Conservation (phyloP, 2,329 filamentous ascomycete genomes). For the Pseudogymnoascus sp. region DNA sequence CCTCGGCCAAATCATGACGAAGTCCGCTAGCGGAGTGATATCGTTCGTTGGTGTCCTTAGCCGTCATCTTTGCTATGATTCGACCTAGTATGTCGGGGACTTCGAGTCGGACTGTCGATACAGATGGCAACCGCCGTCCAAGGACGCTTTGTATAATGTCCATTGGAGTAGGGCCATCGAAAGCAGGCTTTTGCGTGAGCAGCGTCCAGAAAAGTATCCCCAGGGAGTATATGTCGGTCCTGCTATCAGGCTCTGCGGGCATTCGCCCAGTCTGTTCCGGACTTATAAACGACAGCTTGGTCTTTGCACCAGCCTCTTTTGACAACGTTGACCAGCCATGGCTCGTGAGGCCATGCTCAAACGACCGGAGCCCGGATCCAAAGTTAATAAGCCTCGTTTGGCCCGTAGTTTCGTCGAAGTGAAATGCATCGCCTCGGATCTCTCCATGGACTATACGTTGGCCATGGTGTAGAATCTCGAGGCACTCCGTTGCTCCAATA, state of each 20-base stretch:
- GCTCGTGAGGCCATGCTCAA: constrained; percentile 80
- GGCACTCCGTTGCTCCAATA: constrained; percentile 74
- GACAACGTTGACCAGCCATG: constrained; percentile 80
- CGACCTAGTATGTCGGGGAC: constrained; percentile 73
- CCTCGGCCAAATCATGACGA: constrained; percentile 67
- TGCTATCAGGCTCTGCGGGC: constrained; percentile 81
- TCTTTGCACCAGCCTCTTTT: constrained; percentile 74
- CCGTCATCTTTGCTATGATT: constrained; percentile 86
- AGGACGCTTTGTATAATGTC: constrained; percentile 90
- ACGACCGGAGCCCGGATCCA: constrained; percentile 77
- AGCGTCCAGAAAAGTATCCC: constrained; percentile 85
- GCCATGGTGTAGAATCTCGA: constrained; percentile 86
- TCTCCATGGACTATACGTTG: constrained; percentile 84
- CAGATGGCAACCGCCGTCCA: constrained; percentile 65
- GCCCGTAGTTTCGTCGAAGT: constrained; percentile 65
- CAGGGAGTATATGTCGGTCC: constrained; percentile 89
- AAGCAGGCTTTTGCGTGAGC: constrained; percentile 70
- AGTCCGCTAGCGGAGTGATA: constrained; percentile 86
- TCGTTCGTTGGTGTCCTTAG: constrained; percentile 76
- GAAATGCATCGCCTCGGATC: constrained; percentile 82
- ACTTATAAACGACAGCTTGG: constrained; percentile 85
- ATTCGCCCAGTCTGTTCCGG: constrained; percentile 92
- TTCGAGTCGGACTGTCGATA: constrained; percentile 70
- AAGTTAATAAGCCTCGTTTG: constrained; percentile 75
- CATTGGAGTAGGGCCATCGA: constrained; percentile 69